Evolutionary conservation across 2,329 filamentous ascomycete genomes (phyloP).

Genomic region (Fonsecaea nubica): DNA sequence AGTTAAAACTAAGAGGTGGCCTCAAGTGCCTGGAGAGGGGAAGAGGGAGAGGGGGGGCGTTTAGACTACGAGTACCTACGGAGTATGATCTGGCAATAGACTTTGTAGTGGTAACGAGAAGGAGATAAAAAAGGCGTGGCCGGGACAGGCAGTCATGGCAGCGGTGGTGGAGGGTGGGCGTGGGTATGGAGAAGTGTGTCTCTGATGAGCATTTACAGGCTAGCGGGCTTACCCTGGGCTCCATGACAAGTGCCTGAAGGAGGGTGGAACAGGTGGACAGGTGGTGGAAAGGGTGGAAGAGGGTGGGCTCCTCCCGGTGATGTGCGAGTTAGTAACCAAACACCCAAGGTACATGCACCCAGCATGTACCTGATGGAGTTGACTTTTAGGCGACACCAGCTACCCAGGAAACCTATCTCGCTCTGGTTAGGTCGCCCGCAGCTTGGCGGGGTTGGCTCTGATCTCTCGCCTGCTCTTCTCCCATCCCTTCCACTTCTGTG

Average conservation of each 20-base stretch:
- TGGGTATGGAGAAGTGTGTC: background rate
- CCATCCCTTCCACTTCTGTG: background rate
- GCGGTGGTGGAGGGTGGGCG: background rate
- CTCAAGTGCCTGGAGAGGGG: background rate
- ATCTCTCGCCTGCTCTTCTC: background rate
- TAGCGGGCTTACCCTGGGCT: background rate
- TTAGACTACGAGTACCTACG: background rate
- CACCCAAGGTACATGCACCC: too few relatives aligned
- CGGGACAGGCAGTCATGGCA: background rate
- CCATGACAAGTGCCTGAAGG: background rate
- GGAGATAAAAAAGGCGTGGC: background rate
- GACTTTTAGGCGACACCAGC: background rate
- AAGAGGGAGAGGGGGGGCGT: background rate
- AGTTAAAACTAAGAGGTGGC: background rate
- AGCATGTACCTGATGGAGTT: too few relatives aligned
- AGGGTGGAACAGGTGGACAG: background rate
- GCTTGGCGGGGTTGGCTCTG: background rate
- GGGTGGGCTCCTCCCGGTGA: background rate
- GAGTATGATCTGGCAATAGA: slow-evolving; percentile 2
- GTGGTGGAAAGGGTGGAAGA: background rate
- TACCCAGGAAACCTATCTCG: background rate
- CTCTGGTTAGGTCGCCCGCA: background rate
- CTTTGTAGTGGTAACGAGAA: background rate
- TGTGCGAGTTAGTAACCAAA: background rate
- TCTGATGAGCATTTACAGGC: background rate